A percentile compares a stretch with the other conserved stretches of the same genome.
These are phyloP conservation scores for Sporodiniella umbellata DNA, from an alignment of 371 early-diverging fungal genomes.

Conservation along the genomic window DNA sequence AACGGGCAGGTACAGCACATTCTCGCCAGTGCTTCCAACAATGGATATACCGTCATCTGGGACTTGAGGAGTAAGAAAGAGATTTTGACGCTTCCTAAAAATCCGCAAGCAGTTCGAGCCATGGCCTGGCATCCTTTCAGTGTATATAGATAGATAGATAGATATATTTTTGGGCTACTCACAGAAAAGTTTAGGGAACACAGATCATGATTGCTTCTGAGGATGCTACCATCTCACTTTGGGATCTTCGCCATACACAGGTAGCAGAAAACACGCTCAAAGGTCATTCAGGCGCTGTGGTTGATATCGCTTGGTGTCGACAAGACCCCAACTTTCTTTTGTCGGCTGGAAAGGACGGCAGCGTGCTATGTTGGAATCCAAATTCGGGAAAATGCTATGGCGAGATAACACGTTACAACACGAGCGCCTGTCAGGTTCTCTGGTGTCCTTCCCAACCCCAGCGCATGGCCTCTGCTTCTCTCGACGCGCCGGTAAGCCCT, in stretches of 20 bases:
- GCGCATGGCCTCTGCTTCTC: constrained; percentile 78
- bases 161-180: neutral
- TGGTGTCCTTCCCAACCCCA: constrained; percentile 94
- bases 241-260: constrained; percentile 93
- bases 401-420: constrained; percentile 73
- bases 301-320: constrained; percentile 90
- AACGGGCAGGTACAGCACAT: constrained; percentile 93
- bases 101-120: constrained; percentile 70
- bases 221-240: constrained; percentile 86
- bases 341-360: constrained; percentile 89
- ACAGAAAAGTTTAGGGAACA: constrained; percentile 13
- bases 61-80: constrained; percentile 89
- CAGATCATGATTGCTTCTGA: constrained; percentile 60
- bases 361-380: constrained; percentile 92
- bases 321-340: constrained; percentile 88
- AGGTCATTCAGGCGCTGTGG: constrained; percentile 86
- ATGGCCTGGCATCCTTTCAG: constrained; percentile 94
- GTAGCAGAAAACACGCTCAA: constrained; percentile 78
- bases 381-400: constrained; percentile 66
- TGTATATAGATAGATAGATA: constrained; percentile 39
- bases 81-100: constrained; percentile 71
- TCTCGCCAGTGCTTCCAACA: constrained; percentile 85
- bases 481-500: constrained; percentile 83
- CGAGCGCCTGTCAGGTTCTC: constrained; percentile 91
- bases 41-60: constrained; percentile 94